Evolutionary conservation across 768 basidiomycete species (phyloP).

Genomic region (Agaricus sinodeliciosus): DNA sequence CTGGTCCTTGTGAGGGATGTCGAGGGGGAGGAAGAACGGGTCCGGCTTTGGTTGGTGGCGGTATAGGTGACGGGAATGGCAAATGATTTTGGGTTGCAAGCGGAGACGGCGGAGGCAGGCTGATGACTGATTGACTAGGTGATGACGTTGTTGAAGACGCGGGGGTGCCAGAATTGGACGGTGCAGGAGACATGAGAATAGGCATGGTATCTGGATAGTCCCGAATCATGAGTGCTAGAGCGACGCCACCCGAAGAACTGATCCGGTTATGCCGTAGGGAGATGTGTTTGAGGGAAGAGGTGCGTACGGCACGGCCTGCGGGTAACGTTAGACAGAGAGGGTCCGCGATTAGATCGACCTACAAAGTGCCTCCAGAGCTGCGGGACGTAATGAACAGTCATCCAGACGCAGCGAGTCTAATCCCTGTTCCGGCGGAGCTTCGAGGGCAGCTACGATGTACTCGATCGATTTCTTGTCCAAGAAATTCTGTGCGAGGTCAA

Average conservation of each 20-base stretch:
- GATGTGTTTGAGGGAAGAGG: constrained; percentile 79
- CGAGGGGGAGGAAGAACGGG: constrained; percentile 44
- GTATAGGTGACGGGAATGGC: constrained; percentile 27
- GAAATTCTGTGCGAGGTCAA: constrained; percentile 83
- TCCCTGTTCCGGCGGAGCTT: constrained; percentile 44
- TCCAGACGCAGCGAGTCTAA: constrained; percentile 82
- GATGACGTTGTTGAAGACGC: constrained; percentile 31
- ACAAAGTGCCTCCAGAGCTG: constrained; percentile 78
- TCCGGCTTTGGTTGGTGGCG: not conserved
- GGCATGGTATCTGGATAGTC: constrained; percentile 85
- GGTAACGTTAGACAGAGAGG: not conserved
- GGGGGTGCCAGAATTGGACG: constrained; percentile 23
- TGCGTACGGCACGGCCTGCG: constrained; percentile 76
- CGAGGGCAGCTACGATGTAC: constrained; percentile 66
- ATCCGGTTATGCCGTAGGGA: constrained; percentile 89
- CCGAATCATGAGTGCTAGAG: constrained; percentile 91
- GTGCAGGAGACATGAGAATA: constrained; percentile 22
- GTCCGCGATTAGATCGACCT: constrained; percentile 20
- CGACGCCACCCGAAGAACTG: constrained; percentile 77
- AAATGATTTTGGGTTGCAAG: constrained; percentile 30
- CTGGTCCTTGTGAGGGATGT: constrained; percentile 52
- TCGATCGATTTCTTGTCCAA: constrained; percentile 85
- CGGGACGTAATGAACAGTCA: constrained; percentile 72
- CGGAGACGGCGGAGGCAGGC: constrained; percentile 23
- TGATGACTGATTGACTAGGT: constrained; percentile 26